Evolutionary conservation across 495 filamentous ascomycete genomes (phyloP), one percentile per base, ranked within the genome.

Genomic region (Talaromyces liani): DNA sequence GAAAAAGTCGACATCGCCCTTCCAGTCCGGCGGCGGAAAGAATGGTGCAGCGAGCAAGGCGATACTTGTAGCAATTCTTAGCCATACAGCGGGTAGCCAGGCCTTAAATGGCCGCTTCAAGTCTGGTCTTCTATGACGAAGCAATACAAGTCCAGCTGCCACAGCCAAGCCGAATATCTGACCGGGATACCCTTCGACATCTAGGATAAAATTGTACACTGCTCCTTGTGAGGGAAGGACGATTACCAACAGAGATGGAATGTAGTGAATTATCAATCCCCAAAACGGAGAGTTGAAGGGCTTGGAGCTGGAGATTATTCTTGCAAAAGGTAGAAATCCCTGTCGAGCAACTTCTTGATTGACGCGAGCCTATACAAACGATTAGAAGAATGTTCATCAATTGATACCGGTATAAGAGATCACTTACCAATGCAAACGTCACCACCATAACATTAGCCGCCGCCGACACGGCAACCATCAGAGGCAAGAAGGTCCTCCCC

Each of bases 381-480:
- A 12, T 18, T 9, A 5, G 12, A n/a, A 8, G 18, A 22, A 39
- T 33, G 16, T 16, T 14, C 58, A 34, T n/a, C n/a, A n/a, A n/a
- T n/a, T n/a, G n/a, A n/a, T 24, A 22, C n/a, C 14, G 56, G n/a
- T 9, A 10, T 24, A 27, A n/a, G 8, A 41, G 8, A 18, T 12
- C 59, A 69, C 74, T 57, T 75, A 88, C 85, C 65, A 85, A 64
- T 7, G 83, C 74, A 70, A 88, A 91, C 7, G 87, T 88, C 6
- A 90, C 88, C 1, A 91, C 87, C 86, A 92, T 90, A 2, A 91
- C 86, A 69, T 91, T 91, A 0, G 89, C 89, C 0, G 81, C 84
- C 0, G 86, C 88, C 0, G 86, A 89, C 16, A 87, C 73, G 0
- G 88, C 88, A 57, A 92, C 82, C 12, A 86, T 82, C 9, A 89